These are phyloP conservation scores for Lactarius akahatsu DNA, from an alignment of 768 basidiomycete species.

Conservation along the genomic window DNA sequence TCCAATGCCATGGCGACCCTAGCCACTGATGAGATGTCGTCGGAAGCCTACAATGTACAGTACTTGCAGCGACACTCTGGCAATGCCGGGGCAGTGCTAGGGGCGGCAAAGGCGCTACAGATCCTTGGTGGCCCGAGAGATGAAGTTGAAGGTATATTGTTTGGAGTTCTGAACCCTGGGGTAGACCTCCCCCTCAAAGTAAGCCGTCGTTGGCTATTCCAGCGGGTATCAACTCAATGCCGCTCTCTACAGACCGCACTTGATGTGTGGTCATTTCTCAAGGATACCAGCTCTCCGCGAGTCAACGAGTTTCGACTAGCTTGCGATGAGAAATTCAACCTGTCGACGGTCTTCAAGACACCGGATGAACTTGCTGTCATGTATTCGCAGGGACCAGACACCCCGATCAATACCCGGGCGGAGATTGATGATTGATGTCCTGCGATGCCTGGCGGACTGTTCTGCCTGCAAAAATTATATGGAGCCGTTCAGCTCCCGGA, in stretches of 20 bases:
- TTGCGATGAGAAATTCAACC: constrained; percentile 52
- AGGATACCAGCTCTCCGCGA: constrained; percentile 49
- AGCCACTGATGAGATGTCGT: constrained; percentile 54
- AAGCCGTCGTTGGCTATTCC: constrained; percentile 14
- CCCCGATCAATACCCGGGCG: constrained; percentile 17
- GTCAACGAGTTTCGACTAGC: constrained; percentile 59
- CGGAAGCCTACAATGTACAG: constrained; percentile 71
- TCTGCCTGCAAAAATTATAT: neutral
- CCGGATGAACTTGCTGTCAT: constrained; percentile 49
- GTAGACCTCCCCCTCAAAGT: constrained; percentile 52
- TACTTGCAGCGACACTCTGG: constrained; percentile 65
- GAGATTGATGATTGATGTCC: constrained; percentile 18
- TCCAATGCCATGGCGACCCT: constrained; percentile 48
- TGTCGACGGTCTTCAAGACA: constrained; percentile 68
- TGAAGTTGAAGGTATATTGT: constrained; percentile 61
- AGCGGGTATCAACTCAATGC: neutral
- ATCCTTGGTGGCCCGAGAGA: constrained; percentile 48
- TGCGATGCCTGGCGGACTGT: neutral
- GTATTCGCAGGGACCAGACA: constrained; percentile 29
- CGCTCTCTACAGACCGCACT: constrained; percentile 49
- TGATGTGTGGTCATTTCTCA: constrained; percentile 49
- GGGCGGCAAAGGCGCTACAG: constrained; percentile 56
- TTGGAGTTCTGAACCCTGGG: constrained; percentile 47
- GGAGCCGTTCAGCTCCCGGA: neutral
- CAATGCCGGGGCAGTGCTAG: constrained; percentile 55